These are phyloP conservation scores for Fraxinus angustifolia DNA, from an alignment of 305 asterid genomes.

Conservation along the genomic window DNA sequence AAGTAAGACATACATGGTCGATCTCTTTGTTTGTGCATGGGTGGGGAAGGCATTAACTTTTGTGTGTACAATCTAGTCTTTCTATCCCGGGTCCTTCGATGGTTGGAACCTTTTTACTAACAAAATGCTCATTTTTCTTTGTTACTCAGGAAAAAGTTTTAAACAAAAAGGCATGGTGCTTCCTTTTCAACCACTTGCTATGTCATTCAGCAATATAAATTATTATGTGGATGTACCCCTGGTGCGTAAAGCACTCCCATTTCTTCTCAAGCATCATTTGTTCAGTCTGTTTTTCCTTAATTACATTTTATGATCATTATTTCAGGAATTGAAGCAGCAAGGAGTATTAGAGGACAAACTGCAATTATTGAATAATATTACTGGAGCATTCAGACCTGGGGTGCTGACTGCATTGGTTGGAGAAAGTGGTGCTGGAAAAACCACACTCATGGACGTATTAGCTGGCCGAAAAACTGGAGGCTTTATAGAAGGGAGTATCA, in stretches of 20 bases:
- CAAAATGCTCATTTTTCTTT: slow-evolving; percentile 12
- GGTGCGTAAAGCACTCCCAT: slow-evolving; percentile 44
- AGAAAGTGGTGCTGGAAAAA: slow-evolving; percentile 84
- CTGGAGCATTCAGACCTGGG: slow-evolving; percentile 81
- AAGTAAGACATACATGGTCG: slow-evolving; percentile 46
- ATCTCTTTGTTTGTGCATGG: slow-evolving; percentile 10
- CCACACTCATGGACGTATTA: slow-evolving; percentile 86
- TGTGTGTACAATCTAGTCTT: background rate
- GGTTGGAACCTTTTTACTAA: slow-evolving; percentile 15
- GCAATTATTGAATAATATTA: slow-evolving; percentile 71
- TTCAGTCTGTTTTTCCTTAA: slow-evolving; percentile 17
- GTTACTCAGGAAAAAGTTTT: slow-evolving; percentile 69
- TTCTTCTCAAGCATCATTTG: slow-evolving; percentile 16
- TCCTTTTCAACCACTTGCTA: slow-evolving; percentile 86
- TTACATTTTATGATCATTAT: slow-evolving; percentile 15
- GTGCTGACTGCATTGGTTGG: slow-evolving; percentile 88
- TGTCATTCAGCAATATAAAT: slow-evolving; percentile 81
- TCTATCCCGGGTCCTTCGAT: background rate
- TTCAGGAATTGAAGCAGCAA: slow-evolving; percentile 92
- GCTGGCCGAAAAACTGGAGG: slow-evolving; percentile 91
- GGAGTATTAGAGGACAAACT: slow-evolving; percentile 73
- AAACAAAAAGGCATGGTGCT: slow-evolving; percentile 89
- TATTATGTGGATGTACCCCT: slow-evolving; percentile 89
- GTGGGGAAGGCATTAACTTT: slow-evolving; percentile 1
- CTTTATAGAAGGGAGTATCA: slow-evolving; percentile 58